These are phyloP conservation scores for Halophytophthora batemanensis DNA, from an alignment of 352 stramenopile genomes.

Conservation along the genomic window DNA sequence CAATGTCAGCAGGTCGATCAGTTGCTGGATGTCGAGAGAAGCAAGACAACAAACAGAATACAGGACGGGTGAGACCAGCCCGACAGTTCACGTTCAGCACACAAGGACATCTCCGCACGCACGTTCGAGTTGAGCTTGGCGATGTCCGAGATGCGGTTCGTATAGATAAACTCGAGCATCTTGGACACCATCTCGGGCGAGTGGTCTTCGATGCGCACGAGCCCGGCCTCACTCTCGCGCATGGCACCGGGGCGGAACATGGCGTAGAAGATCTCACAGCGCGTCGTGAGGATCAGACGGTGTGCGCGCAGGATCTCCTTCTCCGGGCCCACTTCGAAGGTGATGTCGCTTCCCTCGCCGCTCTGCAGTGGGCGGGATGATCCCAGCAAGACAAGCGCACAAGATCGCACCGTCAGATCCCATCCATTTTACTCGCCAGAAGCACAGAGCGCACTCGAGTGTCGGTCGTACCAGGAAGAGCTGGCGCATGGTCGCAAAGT, in stretches of 20 bases:
- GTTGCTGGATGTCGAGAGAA: constrained; percentile 46
- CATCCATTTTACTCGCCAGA: neutral
- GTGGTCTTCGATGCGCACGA: constrained; percentile 83
- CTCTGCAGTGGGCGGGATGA: too few species aligned
- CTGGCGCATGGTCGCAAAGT: constrained; percentile 76
- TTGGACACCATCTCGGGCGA: constrained; percentile 82
- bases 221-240: constrained; percentile 75
- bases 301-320: constrained; percentile 63
- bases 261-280: constrained; percentile 88
- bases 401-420: neutral
- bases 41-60: neutral
- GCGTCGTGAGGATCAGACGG: constrained; percentile 70
- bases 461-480: constrained; percentile 56
- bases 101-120: constrained; percentile 10
- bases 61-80: neutral
- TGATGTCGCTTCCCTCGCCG: constrained; percentile 63
- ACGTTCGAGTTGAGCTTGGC: constrained; percentile 69
- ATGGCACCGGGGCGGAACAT: constrained; percentile 88
- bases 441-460: neutral
- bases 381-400: neutral
- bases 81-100: neutral
- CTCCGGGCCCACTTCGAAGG: constrained; percentile 65
- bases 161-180: constrained; percentile 94
- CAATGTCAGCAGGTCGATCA: constrained; percentile 79
- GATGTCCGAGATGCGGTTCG: constrained; percentile 84